These are phyloP conservation scores for Daldinia loculata DNA, from an alignment of 495 filamentous ascomycete species.

Conservation along the genomic window DNA sequence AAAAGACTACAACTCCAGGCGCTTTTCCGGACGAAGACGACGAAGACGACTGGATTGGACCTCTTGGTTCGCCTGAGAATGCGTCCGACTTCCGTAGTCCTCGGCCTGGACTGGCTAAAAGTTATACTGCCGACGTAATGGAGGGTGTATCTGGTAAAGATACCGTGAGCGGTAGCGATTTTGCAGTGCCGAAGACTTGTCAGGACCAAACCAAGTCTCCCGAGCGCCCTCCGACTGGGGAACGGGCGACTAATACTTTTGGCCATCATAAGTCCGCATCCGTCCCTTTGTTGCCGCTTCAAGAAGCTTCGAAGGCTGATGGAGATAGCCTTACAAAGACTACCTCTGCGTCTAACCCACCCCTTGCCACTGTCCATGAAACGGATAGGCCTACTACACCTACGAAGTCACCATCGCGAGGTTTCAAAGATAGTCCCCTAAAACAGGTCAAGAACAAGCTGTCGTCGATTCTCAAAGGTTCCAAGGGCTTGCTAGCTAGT, in stretches of 20 bases:
- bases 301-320: constrained; percentile 49
- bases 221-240: constrained; percentile 46
- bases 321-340: constrained; percentile 63
- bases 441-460: constrained; percentile 89
- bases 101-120: constrained; percentile 62
- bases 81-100: constrained; percentile 50
- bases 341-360: constrained; percentile 69
- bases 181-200: constrained; percentile 51
- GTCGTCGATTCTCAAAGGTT: constrained; percentile 85
- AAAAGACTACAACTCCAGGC: constrained; percentile 54
- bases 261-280: constrained; percentile 65
- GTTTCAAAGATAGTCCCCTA: constrained; percentile 76
- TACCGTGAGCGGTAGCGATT: constrained; percentile 51
- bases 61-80: constrained; percentile 54
- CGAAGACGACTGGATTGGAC: constrained; percentile 87
- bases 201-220: constrained; percentile 52
- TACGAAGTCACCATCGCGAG: constrained; percentile 72
- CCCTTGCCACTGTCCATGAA: constrained; percentile 52
- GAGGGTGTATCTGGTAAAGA: constrained; percentile 61
- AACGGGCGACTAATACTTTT: constrained; percentile 46
- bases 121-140: constrained; percentile 66
- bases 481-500: constrained; percentile 82
- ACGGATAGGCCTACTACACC: constrained; percentile 68
- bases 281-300: constrained; percentile 57
- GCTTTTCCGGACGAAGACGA: constrained; percentile 71